Conservation (phyloP, 345 rosid genomes). For the Pseudoturritis turrita region DNA sequence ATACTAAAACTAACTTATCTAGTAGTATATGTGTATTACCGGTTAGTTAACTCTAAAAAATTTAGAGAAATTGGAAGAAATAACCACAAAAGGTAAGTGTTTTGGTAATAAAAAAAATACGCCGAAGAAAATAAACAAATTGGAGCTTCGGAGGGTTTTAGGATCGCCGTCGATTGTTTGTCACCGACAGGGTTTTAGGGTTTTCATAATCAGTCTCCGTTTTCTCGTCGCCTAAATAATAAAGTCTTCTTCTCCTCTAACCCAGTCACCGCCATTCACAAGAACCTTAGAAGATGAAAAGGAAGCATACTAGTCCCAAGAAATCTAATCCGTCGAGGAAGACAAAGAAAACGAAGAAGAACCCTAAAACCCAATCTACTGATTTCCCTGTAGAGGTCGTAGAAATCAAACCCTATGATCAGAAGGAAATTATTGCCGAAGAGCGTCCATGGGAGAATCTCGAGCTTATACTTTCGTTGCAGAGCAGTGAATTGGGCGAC, state of each 20-base stretch:
- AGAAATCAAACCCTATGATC: slow-evolving; percentile 4
- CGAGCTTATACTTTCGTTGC: slow-evolving; percentile 55
- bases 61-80: too few species aligned
- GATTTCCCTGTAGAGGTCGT: slow-evolving; percentile 23
- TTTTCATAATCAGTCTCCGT: not conserved
- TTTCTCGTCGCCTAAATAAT: not conserved
- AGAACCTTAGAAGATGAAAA: slow-evolving; percentile 29
- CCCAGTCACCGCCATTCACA: not conserved
- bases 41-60: too few species aligned
- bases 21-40: too few species aligned
- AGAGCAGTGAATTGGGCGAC: slow-evolving; percentile 41
- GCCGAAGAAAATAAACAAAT: too few species aligned
- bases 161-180: slow-evolving; percentile 10
- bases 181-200: slow-evolving; percentile 18
- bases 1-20: too few species aligned
- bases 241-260: not conserved
- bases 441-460: slow-evolving; percentile 70
- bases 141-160: not conserved
- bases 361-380: slow-evolving; percentile 26
- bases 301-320: slow-evolving; percentile 30
- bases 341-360: slow-evolving; percentile 15
- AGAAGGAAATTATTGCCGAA: slow-evolving; percentile 12
- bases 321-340: slow-evolving; percentile 23
- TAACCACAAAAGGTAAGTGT: too few species aligned
- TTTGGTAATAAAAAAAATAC: too few species aligned